phyloP scores from a whole-genome alignment of 768 basidiomycete species.

The Suillus subalutaceus region DNA sequence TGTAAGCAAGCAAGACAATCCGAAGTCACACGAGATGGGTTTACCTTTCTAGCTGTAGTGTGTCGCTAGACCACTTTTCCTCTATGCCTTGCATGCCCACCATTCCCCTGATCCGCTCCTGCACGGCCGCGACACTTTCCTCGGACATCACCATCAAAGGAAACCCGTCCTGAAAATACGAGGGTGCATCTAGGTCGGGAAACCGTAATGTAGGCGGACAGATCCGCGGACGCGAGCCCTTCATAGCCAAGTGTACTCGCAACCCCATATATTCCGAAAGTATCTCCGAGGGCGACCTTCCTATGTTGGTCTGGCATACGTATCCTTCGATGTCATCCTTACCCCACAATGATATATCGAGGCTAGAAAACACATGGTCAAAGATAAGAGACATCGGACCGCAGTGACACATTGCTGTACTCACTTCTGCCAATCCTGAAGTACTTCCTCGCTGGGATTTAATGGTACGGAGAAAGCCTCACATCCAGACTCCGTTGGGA shows the following conservation, averaged over 20 bases:
- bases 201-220: constrained; percentile 55
- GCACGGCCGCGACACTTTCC: constrained; percentile 60
- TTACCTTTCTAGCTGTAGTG: constrained; percentile 61
- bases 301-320: constrained; percentile 52
- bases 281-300: constrained; percentile 51
- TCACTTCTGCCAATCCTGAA: constrained; percentile 62
- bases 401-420: constrained; percentile 22
- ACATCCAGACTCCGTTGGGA: constrained; percentile 62
- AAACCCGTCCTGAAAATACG: constrained; percentile 71
- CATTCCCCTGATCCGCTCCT: constrained; percentile 48
- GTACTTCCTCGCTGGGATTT: constrained; percentile 48
- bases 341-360: constrained; percentile 57
- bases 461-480: constrained; percentile 63
- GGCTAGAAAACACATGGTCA: constrained; percentile 35
- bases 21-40: constrained; percentile 15
- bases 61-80: constrained; percentile 55
- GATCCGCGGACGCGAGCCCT: constrained; percentile 58
- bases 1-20: constrained; percentile 6
- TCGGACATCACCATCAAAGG: constrained; percentile 69
- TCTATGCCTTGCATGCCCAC: constrained; percentile 51
- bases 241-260: constrained; percentile 65
- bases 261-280: constrained; percentile 65
- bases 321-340: constrained; percentile 61
- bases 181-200: constrained; percentile 58
- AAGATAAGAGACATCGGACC: neutral